phyloP scores from a whole-genome alignment of 2,329 filamentous ascomycete species.

The Aureobasidium pullulans region DNA sequence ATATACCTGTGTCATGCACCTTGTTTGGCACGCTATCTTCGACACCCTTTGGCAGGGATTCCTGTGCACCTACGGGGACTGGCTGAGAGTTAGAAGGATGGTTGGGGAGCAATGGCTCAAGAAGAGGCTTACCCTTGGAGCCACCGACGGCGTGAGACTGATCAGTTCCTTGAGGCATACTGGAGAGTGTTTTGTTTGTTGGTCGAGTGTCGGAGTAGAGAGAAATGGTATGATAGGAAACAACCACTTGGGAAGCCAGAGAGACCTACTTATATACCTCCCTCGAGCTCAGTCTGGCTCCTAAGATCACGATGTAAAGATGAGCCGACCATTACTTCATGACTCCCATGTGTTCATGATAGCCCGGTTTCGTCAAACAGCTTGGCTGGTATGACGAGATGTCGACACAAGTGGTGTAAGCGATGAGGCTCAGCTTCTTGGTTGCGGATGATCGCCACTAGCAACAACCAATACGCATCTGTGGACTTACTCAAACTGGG shows the following conservation, averaged over 20 bases:
- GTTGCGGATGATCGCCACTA: not conserved
- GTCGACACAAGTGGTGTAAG: not conserved
- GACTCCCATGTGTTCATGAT: not conserved
- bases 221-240: not conserved
- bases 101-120: not conserved
- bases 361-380: not conserved
- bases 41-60: not conserved
- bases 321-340: not conserved
- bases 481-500: not conserved
- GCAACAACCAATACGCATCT: too few species aligned
- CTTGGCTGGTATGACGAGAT: slow-evolving; percentile 1
- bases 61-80: not conserved
- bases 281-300: not conserved
- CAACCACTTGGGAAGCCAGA: not conserved
- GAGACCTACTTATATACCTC: slow-evolving; percentile 5
- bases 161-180: slow-evolving; percentile 8
- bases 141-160: slow-evolving; percentile 12
- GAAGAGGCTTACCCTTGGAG: slow-evolving; percentile 1
- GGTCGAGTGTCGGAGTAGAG: not conserved
- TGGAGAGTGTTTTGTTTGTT: not conserved
- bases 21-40: slow-evolving; percentile 7
- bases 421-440: not conserved
- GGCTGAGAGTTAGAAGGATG: not conserved
- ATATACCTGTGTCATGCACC: not conserved
- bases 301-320: slow-evolving; percentile 6